These are phyloP conservation scores for Sequoiadendron giganteum DNA, from an alignment of 75 land plant genomes.

Conservation along the genomic window DNA sequence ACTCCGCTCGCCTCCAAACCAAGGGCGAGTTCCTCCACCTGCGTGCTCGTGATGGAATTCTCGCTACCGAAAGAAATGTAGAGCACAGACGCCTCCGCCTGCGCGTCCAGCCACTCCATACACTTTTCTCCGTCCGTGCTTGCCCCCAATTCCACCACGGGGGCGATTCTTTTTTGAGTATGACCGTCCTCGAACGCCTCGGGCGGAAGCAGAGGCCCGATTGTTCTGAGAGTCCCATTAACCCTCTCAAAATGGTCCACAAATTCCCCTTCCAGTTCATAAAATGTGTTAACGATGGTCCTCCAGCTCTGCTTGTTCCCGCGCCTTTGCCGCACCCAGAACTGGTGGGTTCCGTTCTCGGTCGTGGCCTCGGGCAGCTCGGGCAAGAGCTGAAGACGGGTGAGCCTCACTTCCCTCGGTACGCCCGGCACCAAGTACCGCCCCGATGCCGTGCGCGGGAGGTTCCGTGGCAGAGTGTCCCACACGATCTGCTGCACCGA, in stretches of 20 bases:
- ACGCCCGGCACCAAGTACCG: slow-evolving; percentile 2
- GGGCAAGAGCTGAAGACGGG: background rate
- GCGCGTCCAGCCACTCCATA: slow-evolving; percentile 21
- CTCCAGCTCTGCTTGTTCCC: slow-evolving; percentile 3
- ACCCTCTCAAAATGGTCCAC: slow-evolving; percentile 10
- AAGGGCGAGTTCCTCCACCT: slow-evolving; percentile 21
- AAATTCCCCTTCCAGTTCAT: slow-evolving; percentile 1
- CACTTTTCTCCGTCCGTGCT: background rate
- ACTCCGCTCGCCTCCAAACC: slow-evolving; percentile 27
- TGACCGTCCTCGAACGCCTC: slow-evolving; percentile 2
- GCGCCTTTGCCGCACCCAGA: background rate
- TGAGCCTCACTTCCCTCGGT: background rate
- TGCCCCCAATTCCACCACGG: background rate
- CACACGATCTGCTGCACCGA: slow-evolving; percentile 14
- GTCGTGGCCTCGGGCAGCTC: background rate
- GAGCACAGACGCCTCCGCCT: slow-evolving; percentile 15
- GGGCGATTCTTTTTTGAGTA: background rate
- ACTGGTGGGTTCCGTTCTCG: background rate
- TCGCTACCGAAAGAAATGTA: slow-evolving; percentile 42
- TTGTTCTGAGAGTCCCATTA: background rate
- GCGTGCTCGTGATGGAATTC: slow-evolving; percentile 14
- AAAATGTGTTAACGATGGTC: background rate
- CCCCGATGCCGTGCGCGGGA: background rate
- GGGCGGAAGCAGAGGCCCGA: background rate
- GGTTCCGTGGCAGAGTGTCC: background rate